Percentiles rank a stretch among this genome's conserved stretches.
These are phyloP conservation scores for Panicum virgatum DNA, from an alignment of 202 grass and related monocot genomes.

Conservation along the genomic window DNA sequence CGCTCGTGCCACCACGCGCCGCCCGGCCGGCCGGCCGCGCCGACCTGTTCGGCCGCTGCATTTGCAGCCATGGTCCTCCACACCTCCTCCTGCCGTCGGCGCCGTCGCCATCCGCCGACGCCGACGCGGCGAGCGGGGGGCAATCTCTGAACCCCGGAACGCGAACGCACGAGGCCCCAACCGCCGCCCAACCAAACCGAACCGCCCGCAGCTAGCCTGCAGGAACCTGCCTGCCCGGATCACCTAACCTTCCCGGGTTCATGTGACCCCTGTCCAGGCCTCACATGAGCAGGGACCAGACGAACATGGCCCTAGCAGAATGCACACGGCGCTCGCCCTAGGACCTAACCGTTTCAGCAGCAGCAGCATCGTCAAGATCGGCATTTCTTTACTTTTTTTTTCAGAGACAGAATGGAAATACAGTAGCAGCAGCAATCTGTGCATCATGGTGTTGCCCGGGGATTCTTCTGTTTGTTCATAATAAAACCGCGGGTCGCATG, in stretches of 20 bases:
- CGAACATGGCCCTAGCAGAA: conserved; percentile 42
- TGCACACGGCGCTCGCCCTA: neutral
- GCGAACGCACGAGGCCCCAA: neutral
- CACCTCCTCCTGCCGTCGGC: neutral
- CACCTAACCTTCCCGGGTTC: conserved; percentile 14
- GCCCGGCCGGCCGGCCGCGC: too few species aligned
- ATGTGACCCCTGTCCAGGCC: conserved; percentile 31
- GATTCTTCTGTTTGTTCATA: conserved; percentile 13
- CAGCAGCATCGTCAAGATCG: neutral
- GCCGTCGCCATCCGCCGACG: neutral
- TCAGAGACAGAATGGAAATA: neutral
- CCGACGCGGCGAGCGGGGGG: neutral
- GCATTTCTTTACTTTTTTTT: conserved; percentile 20
- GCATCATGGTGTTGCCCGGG: conserved; percentile 7
- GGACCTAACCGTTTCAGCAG: neutral
- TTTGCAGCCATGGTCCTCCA: neutral
- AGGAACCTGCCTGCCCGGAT: neutral
- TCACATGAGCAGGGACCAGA: conserved; percentile 45
- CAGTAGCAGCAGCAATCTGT: neutral
- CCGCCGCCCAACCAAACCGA: neutral
- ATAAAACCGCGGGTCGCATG: too few species aligned
- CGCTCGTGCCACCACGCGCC: conserved; percentile 11
- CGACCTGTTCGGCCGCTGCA: conserved; percentile 9
- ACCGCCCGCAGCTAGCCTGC: too few species aligned
- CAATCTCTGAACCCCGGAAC: neutral